Conservation (phyloP, 805 yeast species). For the Millerozyma miso region DNA sequence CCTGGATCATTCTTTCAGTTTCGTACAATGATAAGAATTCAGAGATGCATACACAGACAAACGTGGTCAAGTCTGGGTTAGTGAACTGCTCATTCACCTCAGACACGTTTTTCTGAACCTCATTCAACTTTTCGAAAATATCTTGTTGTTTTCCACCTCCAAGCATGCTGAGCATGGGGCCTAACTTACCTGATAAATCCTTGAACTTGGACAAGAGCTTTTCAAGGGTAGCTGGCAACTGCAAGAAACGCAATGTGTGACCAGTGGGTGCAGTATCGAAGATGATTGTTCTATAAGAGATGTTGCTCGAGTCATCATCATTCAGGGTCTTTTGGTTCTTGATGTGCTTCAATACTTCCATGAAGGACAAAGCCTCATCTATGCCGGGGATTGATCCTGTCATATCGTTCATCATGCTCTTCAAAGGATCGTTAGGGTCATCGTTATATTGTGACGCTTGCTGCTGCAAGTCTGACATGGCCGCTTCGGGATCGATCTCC, state of each 20-base stretch:
- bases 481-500: slow-evolving; percentile 97
- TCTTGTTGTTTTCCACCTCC: slow-evolving; percentile 69
- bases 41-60: slow-evolving; percentile 94
- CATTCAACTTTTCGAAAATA: slow-evolving; percentile 72
- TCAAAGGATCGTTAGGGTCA: slow-evolving; percentile 61
- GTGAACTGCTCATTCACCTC: slow-evolving; percentile 94
- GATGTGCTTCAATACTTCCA: slow-evolving; percentile 96
- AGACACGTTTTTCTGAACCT: slow-evolving; percentile 72
- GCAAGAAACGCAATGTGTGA: slow-evolving; percentile 91
- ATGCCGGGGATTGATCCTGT: slow-evolving; percentile 97
- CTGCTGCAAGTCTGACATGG: slow-evolving; percentile 76
- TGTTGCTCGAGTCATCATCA: slow-evolving; percentile 18
- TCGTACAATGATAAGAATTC: slow-evolving; percentile 95
- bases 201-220: slow-evolving; percentile 83
- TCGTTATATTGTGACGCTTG: slow-evolving; percentile 54
- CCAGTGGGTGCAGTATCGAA: slow-evolving; percentile 99
- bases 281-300: slow-evolving; percentile 75
- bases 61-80: slow-evolving; percentile 92
- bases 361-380: slow-evolving; percentile 95
- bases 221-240: slow-evolving; percentile 88
- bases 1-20: slow-evolving; percentile 97
- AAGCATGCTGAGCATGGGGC: slow-evolving; percentile 79
- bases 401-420: slow-evolving; percentile 78
- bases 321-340: slow-evolving; percentile 53
- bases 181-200: slow-evolving; percentile 80